Evolutionary conservation across 441 rosid species (phyloP), one percentile per base, ranked within the genome.

Genomic region (Pelargonium australe): DNA sequence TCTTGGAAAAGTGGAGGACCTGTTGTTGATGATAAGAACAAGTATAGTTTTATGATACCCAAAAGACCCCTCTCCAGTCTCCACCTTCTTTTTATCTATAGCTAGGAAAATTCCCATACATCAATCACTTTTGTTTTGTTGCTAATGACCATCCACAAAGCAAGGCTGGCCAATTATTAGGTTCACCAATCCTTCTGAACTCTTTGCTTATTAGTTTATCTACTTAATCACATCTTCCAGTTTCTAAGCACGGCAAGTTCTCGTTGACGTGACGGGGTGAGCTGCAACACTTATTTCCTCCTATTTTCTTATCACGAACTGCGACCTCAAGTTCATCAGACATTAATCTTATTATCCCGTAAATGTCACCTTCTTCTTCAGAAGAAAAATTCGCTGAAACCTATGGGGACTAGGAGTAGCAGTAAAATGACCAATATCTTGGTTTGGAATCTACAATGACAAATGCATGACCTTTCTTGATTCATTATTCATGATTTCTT

Each of bases 1-100:
- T 53, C 14, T 16, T n/a, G 60, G 60, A 16, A 45, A 53, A 51
- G 60, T 53, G 60, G 60, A 53, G 60, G 60, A 53, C 14, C 17
- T 53, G 60, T n/a, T n/a, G 60, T 14, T 53, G 16, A 14, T 53
- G 60, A 53, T 53, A 53, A 53, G 60, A 53, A 53, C 6, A 53
- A 14, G 60, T 2, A 14, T 53, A 53, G 60, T 53, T 53, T 53
- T 53, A 14, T n/a, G n/a, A 51, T 13, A n/a, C 58, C 58, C n/a
- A 51, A 53, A 53, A 53, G 14, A 53, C 20, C 60, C 51, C 3
- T 14, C 20, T 53, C 20, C 60, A 53, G n/a, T n/a, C n/a, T n/a
- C n/a, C n/a, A n/a, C 60, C 12, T 14, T 53, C 3, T 45, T 45
- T 45, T 45, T 45, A 9, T 45, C 13, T 45, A 45, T 5, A 7